These are phyloP conservation scores for Aspergillus egyptiacus DNA, from an alignment of 495 filamentous ascomycete genomes.

Conservation along the genomic window DNA sequence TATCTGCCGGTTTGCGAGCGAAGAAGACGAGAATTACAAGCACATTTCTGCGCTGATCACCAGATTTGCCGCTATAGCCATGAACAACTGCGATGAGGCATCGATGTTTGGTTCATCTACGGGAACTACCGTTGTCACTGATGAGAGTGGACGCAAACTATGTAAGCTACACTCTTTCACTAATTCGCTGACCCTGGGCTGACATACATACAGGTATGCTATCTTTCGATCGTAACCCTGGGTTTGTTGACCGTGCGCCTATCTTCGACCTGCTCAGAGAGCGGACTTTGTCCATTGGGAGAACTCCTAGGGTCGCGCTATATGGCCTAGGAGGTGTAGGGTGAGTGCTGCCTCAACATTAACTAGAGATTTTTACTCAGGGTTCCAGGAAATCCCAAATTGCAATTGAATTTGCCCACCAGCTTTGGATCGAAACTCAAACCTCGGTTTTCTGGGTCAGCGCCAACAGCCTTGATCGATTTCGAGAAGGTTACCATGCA, in stretches of 20 bases:
- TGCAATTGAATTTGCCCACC: conserved; percentile 37
- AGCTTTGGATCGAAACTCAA: conserved; percentile 16
- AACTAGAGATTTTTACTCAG: conserved; percentile 1
- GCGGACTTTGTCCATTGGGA: background rate
- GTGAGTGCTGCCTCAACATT: conserved; percentile 6
- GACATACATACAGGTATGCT: conserved; percentile 1
- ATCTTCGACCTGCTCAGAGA: conserved; percentile 1
- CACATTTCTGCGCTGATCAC: conserved; percentile 15
- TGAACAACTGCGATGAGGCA: background rate
- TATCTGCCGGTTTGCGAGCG: conserved; percentile 24
- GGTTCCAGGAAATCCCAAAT: conserved; percentile 28
- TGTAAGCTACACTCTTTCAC: background rate
- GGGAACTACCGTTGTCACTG: background rate
- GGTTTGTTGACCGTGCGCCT: conserved; percentile 10
- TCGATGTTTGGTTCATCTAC: conserved; percentile 4
- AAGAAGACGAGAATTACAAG: conserved; percentile 21
- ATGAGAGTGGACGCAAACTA: background rate
- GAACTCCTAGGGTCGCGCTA: conserved; percentile 19
- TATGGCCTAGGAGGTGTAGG: conserved; percentile 28
- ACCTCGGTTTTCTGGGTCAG: conserved; percentile 41
- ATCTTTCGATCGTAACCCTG: background rate
- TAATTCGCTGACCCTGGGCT: background rate
- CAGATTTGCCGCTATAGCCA: conserved; percentile 8
- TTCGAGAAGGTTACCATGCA: conserved; percentile 30
- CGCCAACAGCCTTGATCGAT: conserved; percentile 26